Base-by-base conservation (phyloP, 225 moss, liverwort and hornwort genomes). In the Asterella californica region DNA sequence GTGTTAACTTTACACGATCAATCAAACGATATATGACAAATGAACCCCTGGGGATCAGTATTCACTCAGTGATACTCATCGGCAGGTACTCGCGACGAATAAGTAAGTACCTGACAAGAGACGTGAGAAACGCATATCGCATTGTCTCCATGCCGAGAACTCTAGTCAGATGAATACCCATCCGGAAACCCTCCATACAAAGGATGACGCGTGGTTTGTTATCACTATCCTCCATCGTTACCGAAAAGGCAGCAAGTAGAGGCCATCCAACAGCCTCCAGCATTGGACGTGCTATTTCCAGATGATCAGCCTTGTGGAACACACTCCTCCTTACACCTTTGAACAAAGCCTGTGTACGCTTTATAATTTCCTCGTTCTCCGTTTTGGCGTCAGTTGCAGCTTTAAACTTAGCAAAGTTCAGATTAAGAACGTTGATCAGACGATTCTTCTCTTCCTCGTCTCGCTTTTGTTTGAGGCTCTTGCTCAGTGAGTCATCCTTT, bases 241-340 rank as follows among this genome's bases (percentile, higher is more conserved):
- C 99, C 79, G 99, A 99, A 72, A 99, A 99, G 48, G 95, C 93
- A 76, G 99, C 99, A 34, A 99, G 88, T 80, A 99, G 90, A 76
- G 99, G 99, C 99, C 99, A 99, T 53, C 99, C 99, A 50, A 95
- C 95, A 83, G 99, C 93, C 83, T 99, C 99, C 15, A 99, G 90
- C 95, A 99, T 99, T 49, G 99, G 95, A 71, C 99, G 93, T 55
- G 99, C 95, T 85, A 99, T 84, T 83, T 99, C 95, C 76, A 92
- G 83, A 66, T 95, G 90, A 86, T 88, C 84, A 24, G 99, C 99
- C 82, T 89, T 95, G 78, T 93, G 84, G 64, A 99, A 99, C 67
- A 99, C 91, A 74, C 92, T 95, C 70, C 88, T 92, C 80, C 92
- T 95, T 34, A 94, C 91, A 18, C 88, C 93, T 84, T 94, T 99